Conservation (phyloP, 129 eudicot species). For the Saussurea involucrata region DNA sequence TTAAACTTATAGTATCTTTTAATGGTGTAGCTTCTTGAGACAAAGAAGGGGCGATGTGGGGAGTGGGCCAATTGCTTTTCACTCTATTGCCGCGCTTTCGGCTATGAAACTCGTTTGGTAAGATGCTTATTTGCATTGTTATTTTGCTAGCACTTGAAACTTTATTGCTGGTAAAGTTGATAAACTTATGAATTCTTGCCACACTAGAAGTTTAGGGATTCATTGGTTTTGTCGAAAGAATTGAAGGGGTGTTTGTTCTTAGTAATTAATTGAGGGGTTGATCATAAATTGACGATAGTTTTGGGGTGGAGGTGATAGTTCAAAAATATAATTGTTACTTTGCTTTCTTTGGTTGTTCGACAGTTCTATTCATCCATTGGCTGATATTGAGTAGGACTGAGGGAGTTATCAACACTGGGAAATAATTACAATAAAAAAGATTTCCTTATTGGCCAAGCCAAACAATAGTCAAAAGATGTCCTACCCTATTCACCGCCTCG, state of each 20-base stretch:
- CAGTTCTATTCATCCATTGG: neutral
- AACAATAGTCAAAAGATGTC: no score
- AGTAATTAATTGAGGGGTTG: neutral
- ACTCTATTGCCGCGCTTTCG: slow-evolving; percentile 88
- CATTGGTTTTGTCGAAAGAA: slow-evolving; percentile 1
- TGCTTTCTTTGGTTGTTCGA: neutral
- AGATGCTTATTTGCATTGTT: slow-evolving; percentile 26
- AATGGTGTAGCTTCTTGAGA: slow-evolving; percentile 83
- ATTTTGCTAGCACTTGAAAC: slow-evolving; percentile 3
- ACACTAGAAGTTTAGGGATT: neutral
- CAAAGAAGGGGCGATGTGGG: slow-evolving; percentile 96
- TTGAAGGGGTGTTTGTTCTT: neutral
- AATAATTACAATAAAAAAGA: no score
- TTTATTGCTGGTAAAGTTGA: neutral
- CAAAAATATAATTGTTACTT: neutral
- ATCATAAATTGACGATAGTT: neutral
- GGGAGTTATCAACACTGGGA: no score
- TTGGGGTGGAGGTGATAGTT: neutral
- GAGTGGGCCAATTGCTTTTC: slow-evolving; percentile 99
- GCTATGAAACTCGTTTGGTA: slow-evolving; percentile 91
- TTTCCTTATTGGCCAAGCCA: no score
- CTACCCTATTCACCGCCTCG: no score
- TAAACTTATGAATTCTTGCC: neutral
- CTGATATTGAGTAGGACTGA: neutral
- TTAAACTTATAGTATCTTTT: slow-evolving; percentile 15